Conservation (phyloP, 2,329 filamentous ascomycete genomes). For the Camptophora hylomeconis region DNA sequence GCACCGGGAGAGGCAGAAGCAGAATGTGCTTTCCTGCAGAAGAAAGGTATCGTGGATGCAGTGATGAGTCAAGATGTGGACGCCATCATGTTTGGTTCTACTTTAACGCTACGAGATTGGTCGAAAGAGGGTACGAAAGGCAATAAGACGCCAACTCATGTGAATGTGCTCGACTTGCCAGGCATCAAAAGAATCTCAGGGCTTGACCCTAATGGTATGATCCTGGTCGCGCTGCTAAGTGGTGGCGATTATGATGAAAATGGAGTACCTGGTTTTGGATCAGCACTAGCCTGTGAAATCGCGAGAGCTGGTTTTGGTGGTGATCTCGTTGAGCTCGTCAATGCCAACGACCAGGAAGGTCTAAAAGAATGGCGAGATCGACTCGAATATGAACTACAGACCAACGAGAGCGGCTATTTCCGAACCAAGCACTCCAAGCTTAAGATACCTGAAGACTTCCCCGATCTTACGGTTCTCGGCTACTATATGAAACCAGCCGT, state of each 20-base stretch:
- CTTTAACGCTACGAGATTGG: constrained; percentile 67
- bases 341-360: constrained; percentile 17
- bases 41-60: constrained; percentile 72
- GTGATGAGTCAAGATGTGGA: constrained; percentile 95
- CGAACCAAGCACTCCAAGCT: constrained; percentile 60
- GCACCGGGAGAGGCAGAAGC: constrained; percentile 93
- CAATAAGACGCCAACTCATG: constrained; percentile 64
- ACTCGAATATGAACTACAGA: constrained; percentile 61
- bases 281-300: constrained; percentile 80
- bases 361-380: constrained; percentile 52
- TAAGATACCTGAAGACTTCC: constrained; percentile 67
- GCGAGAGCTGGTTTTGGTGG: constrained; percentile 76
- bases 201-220: constrained; percentile 77
- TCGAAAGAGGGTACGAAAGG: constrained; percentile 55
- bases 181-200: constrained; percentile 45
- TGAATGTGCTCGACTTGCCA: constrained; percentile 62
- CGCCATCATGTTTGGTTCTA: constrained; percentile 92
- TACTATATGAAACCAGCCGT: constrained; percentile 85
- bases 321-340: constrained; percentile 20
- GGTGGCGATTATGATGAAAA: constrained; percentile 88
- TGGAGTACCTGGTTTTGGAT: constrained; percentile 75
- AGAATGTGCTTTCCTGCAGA: constrained; percentile 80
- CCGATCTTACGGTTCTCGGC: constrained; percentile 61
- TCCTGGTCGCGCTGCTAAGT: constrained; percentile 85
- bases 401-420: constrained; percentile 76